A percentile compares a stretch with the other conserved stretches of the same genome.
Evolutionary conservation across 2,329 filamentous ascomycete species (phyloP).

Genomic region (Trichoderma afroharzianum): DNA sequence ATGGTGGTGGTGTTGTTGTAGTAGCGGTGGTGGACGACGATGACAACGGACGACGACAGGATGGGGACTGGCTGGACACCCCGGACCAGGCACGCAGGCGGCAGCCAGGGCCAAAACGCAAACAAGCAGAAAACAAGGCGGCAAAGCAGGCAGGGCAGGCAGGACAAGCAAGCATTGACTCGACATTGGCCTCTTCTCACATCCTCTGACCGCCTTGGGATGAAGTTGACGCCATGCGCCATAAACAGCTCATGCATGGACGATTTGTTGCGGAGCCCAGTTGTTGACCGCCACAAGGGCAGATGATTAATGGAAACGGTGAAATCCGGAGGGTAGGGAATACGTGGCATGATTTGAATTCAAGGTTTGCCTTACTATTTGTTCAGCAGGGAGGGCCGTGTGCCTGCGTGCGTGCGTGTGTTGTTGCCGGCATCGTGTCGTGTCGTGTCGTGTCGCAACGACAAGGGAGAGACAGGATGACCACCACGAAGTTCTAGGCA

Average conservation of each 20-base stretch:
- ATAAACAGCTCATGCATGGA: conserved; percentile 18
- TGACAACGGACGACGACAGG: not conserved
- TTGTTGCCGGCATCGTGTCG: not conserved
- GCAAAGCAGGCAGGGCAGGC: not conserved
- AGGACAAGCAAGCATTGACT: conserved; percentile 5
- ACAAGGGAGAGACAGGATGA: not conserved
- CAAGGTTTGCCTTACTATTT: conserved; percentile 2
- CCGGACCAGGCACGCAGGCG: not conserved
- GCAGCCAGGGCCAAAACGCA: not conserved
- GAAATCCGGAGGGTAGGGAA: not conserved
- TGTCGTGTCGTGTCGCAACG: not conserved
- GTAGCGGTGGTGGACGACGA: conserved; percentile 2
- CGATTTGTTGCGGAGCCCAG: conserved; percentile 14
- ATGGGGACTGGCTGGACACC: not conserved
- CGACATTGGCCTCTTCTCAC: not conserved
- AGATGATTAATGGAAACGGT: conserved; percentile 15
- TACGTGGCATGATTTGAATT: conserved; percentile 15
- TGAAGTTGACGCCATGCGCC: conserved; percentile 14
- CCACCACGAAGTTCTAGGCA: not conserved
- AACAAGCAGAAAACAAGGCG: not conserved
- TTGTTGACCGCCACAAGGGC: conserved; percentile 13
- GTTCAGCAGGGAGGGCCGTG: not conserved
- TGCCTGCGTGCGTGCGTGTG: not conserved
- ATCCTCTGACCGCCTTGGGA: conserved; percentile 14
- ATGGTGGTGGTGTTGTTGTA: conserved; percentile 3